These are phyloP conservation scores for Anastatica hierochuntica DNA, from an alignment of 345 rosid species.

Conservation along the genomic window DNA sequence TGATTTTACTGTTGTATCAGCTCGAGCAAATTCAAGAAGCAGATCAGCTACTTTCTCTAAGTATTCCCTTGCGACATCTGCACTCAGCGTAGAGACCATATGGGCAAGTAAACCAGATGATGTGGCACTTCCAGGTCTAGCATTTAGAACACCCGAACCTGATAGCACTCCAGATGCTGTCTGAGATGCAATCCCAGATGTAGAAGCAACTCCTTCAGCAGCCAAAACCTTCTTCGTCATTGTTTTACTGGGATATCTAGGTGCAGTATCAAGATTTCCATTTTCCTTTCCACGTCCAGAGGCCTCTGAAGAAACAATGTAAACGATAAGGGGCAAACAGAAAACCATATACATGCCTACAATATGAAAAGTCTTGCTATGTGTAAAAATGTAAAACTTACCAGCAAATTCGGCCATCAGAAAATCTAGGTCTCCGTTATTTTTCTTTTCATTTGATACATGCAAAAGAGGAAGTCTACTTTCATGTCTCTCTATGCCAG, in stretches of 20 bases:
- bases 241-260: constrained; percentile 53
- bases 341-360: neutral
- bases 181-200: constrained; percentile 81
- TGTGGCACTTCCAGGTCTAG: constrained; percentile 93
- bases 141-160: constrained; percentile 96
- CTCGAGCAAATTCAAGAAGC: constrained; percentile 93
- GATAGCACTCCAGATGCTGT: constrained; percentile 90
- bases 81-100: constrained; percentile 82
- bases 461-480: constrained; percentile 81
- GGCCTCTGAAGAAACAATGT: constrained; percentile 59
- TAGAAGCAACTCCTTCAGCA: constrained; percentile 60
- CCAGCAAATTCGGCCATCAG: constrained; percentile 98
- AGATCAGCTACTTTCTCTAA: constrained; percentile 96
- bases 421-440: constrained; percentile 84
- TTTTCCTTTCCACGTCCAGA: constrained; percentile 77
- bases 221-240: constrained; percentile 51
- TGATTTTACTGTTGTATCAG: constrained; percentile 86
- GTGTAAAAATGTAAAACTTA: constrained; percentile 14
- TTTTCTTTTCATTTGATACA: constrained; percentile 76
- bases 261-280: constrained; percentile 51
- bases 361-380: neutral
- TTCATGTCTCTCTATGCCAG: constrained; percentile 92
- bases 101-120: constrained; percentile 88
- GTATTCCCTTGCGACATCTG: constrained; percentile 90
- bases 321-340: neutral